Evolutionary conservation across 2,329 filamentous ascomycete genomes (phyloP).

Genomic region (Blastomyces gilchristii): DNA sequence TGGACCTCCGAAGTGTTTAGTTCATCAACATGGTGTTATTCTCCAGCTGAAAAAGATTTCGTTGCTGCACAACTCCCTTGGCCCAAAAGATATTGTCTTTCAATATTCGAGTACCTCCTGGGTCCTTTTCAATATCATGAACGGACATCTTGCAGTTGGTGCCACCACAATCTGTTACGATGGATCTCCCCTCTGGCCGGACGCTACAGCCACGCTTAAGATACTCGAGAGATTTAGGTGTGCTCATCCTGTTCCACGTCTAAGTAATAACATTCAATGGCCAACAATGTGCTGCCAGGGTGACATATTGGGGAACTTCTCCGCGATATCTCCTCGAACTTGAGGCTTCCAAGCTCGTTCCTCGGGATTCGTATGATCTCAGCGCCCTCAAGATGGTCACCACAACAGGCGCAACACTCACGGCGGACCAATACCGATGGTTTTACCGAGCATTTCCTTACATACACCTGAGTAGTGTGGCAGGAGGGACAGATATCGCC

Average conservation of each 20-base stretch:
- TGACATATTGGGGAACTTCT: slow-evolving; percentile 37
- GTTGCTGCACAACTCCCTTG: slow-evolving; percentile 36
- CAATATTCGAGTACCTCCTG: slow-evolving; percentile 41
- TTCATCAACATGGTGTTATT: slow-evolving; percentile 37
- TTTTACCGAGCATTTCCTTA: slow-evolving; percentile 35
- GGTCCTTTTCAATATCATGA: slow-evolving; percentile 40
- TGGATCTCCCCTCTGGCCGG: slow-evolving; percentile 35
- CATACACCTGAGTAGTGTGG: slow-evolving; percentile 34
- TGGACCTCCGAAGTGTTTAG: slow-evolving; percentile 38
- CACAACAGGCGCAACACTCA: slow-evolving; percentile 38
- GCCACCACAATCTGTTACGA: slow-evolving; percentile 37
- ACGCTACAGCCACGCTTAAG: slow-evolving; percentile 27
- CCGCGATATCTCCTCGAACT: slow-evolving; percentile 39
- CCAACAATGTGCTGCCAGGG: slow-evolving; percentile 12
- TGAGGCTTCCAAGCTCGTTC: slow-evolving; percentile 25
- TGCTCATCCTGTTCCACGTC: neutral
- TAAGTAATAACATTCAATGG: neutral
- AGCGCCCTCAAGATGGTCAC: slow-evolving; percentile 34
- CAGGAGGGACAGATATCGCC: slow-evolving; percentile 41
- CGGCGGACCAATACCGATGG: slow-evolving; percentile 36
- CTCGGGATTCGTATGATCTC: slow-evolving; percentile 31
- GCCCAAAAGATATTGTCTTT: slow-evolving; percentile 32
- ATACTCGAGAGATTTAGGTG: slow-evolving; percentile 27
- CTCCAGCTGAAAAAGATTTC: slow-evolving; percentile 38
- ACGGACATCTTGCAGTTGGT: slow-evolving; percentile 35